These are phyloP conservation scores for Tothia fuscella DNA, from an alignment of 2,329 filamentous ascomycete genomes.

Conservation along the genomic window DNA sequence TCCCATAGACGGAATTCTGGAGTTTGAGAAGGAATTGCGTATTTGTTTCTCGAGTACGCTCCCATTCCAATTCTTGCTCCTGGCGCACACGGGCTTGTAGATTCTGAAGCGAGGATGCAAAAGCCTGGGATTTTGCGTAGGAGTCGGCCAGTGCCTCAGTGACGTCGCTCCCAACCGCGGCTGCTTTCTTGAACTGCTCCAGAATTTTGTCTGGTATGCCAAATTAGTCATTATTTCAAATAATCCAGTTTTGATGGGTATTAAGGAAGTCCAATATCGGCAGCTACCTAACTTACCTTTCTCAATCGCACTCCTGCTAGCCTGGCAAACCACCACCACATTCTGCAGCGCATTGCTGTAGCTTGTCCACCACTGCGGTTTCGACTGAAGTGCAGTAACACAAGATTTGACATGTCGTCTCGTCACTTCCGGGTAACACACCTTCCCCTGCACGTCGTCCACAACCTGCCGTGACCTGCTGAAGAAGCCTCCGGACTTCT, in stretches of 20 bases:
- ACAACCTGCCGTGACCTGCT: conserved; percentile 6
- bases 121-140: neutral
- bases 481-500: conserved; percentile 14
- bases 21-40: neutral
- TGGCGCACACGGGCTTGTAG: conserved; percentile 1
- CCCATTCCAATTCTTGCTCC: neutral
- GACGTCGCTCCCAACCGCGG: neutral
- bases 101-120: neutral
- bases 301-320: conserved; percentile 45
- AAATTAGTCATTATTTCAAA: conserved; percentile 1
- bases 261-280: too few relatives aligned
- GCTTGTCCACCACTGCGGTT: conserved; percentile 50
- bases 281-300: conserved; percentile 28
- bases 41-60: neutral
- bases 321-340: conserved; percentile 50
- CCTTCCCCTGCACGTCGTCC: conserved; percentile 13
- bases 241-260: too few relatives aligned
- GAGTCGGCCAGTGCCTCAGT: neutral
- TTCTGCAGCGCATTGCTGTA: conserved; percentile 52
- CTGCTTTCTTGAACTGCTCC: neutral
- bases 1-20: neutral
- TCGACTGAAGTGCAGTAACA: conserved; percentile 39
- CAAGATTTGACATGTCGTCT: conserved; percentile 36
- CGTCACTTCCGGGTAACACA: conserved; percentile 24
- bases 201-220: neutral